Base-by-base conservation (phyloP, 345 rosid species). In the Euphorbia lathyris region DNA sequence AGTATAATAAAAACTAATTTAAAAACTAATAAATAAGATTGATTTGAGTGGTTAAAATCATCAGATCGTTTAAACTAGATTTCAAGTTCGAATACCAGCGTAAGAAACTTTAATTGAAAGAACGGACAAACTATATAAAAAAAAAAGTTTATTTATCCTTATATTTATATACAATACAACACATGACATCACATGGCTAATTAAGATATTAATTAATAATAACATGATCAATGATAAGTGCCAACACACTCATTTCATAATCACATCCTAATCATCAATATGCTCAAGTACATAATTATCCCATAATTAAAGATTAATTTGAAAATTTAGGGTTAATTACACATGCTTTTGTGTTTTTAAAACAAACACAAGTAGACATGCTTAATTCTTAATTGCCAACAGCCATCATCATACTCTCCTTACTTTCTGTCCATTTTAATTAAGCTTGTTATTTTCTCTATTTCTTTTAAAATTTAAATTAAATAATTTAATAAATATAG, bases 251-350 rank as follows among this genome's bases (percentile, higher is more conserved):
- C 57, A 2, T 50, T 9, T 63, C 63, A 53, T 4, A 27, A 40
- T 63, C 69, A 72, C 57, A 27, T 20, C 63, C 16, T 29, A 55
- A 55, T 55, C 75, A 40, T 55, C 58, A 53, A 9, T 53, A 53
- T 20, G 58, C 12, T 53, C 58, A 53, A 20, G 25, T 53, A 53
- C 27, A 20, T 2, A 22, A 45, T 16, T 12, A 53, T 9, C 23
- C 58, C 27, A 22, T 23, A 53, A 34, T 34, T 34, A 34, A 20
- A 2, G 10, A 20, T 53, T 20, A 9, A 53, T 7, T 20, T 20
- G 12, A 2, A 53, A 7, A 20, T 3, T 55, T 55, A 10, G 27
- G 9, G 27, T 53, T 55, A 55, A 23, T 11, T 10, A 2, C 58
- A 55, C 14, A 10, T 55, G n/a, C n/a, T n/a, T n/a, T n/a, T n/a